Conservation (phyloP, 495 filamentous ascomycete genomes). For the Neurospora hispaniola region DNA sequence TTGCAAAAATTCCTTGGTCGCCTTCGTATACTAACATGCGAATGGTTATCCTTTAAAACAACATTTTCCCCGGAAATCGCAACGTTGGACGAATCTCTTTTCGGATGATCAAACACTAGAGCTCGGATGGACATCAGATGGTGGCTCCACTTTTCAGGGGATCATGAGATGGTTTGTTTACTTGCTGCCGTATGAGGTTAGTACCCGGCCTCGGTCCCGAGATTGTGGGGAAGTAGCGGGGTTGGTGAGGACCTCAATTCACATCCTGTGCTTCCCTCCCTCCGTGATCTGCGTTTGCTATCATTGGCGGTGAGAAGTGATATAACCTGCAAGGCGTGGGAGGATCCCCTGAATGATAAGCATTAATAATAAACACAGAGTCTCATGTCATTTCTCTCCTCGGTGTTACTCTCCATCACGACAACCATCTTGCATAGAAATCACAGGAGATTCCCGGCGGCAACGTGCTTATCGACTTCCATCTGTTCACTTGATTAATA, state of each 20-base stretch:
- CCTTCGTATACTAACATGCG: neutral
- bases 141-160: neutral
- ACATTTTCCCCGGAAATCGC: neutral
- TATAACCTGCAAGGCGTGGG: neutral
- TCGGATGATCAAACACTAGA: neutral
- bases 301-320: neutral
- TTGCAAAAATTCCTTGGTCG: neutral
- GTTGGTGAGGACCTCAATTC: neutral
- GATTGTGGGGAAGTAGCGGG: neutral
- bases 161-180: neutral
- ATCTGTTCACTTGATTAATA: neutral
- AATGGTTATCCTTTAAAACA: neutral
- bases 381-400: neutral
- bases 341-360: neutral
- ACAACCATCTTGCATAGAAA: neutral
- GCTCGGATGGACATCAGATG: neutral
- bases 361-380: neutral
- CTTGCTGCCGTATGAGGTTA: neutral
- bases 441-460: neutral
- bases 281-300: neutral
- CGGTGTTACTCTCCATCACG: neutral
- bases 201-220: neutral
- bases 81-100: neutral
- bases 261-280: neutral
- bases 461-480: neutral